Conservation (phyloP, 164 flowering plant genomes). For the Annona cherimola region DNA sequence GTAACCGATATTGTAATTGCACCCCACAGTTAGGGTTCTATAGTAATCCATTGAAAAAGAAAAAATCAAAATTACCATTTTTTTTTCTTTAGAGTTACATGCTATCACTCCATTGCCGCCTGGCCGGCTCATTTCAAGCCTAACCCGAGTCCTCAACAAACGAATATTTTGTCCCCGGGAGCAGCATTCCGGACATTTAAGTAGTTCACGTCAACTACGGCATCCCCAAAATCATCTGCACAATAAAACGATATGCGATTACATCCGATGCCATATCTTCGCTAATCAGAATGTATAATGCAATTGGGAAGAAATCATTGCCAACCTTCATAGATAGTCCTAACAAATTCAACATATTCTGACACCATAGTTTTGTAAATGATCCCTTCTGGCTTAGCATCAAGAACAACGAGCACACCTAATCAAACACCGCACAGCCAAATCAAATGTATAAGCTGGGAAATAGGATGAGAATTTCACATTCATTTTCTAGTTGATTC, state of each 20-base stretch:
- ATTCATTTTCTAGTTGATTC: not conserved
- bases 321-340: constrained; percentile 94
- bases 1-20: too few relatives aligned
- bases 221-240: constrained; percentile 85
- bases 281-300: not conserved
- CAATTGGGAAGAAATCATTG: not conserved
- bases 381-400: constrained; percentile 85
- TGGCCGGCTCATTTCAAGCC: too few relatives aligned
- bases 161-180: constrained; percentile 57
- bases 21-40: too few relatives aligned
- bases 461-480: not conserved
- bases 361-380: constrained; percentile 77
- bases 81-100: too few relatives aligned
- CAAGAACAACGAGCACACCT: constrained; percentile 89
- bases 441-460: not conserved
- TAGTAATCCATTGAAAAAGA: too few relatives aligned
- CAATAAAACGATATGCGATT: not conserved
- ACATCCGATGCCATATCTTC: not conserved
- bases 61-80: too few relatives aligned
- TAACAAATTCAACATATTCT: constrained; percentile 59
- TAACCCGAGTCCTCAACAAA: too few relatives aligned
- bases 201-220: constrained; percentile 82
- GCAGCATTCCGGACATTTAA: constrained; percentile 49
- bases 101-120: too few relatives aligned
- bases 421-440: not conserved